phyloP scores from a whole-genome alignment of 805 yeast genomes.

The Ogataea parapolymorpha region DNA sequence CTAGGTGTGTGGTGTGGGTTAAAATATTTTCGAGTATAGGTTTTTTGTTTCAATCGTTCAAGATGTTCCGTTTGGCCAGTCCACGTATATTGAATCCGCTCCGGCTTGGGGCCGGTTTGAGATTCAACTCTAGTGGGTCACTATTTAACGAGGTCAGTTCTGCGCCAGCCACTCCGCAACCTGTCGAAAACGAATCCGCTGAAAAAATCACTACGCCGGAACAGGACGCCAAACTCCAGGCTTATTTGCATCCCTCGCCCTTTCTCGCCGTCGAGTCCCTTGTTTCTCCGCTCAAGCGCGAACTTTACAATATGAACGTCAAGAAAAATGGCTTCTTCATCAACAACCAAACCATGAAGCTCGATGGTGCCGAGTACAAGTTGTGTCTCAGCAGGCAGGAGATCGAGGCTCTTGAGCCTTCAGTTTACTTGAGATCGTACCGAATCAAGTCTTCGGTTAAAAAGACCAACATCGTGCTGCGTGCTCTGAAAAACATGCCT shows the following conservation, averaged over 20 bases:
- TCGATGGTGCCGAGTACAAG: slow-evolving; percentile 41
- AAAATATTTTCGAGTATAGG: slow-evolving; percentile 1
- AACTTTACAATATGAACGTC: slow-evolving; percentile 61
- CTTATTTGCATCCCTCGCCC: slow-evolving; percentile 49
- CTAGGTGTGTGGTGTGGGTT: slow-evolving; percentile 4
- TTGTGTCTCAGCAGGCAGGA: slow-evolving; percentile 60
- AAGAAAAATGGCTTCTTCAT: slow-evolving; percentile 64
- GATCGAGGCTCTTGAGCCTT: slow-evolving; percentile 79
- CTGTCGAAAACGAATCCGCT: not conserved
- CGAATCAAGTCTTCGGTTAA: slow-evolving; percentile 86
- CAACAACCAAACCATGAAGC: slow-evolving; percentile 50
- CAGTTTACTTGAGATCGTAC: slow-evolving; percentile 75
- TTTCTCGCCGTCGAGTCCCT: slow-evolving; percentile 51
- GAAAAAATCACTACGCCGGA: slow-evolving; percentile 24
- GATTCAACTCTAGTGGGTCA: slow-evolving; percentile 13
- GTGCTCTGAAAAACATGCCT: slow-evolving; percentile 70
- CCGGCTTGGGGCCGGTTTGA: not conserved
- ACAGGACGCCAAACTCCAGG: slow-evolving; percentile 41
- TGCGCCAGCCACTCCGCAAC: not conserved
- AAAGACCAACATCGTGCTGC: slow-evolving; percentile 75
- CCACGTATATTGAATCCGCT: not conserved
- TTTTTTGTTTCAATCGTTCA: not conserved
- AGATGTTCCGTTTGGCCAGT: slow-evolving; percentile 1
- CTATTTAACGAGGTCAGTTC: slow-evolving; percentile 26
- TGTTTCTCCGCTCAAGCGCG: slow-evolving; percentile 67